phyloP scores from a whole-genome alignment of 1,284 basidiomycete genomes.

The Rhodotorula sp. region DNA sequence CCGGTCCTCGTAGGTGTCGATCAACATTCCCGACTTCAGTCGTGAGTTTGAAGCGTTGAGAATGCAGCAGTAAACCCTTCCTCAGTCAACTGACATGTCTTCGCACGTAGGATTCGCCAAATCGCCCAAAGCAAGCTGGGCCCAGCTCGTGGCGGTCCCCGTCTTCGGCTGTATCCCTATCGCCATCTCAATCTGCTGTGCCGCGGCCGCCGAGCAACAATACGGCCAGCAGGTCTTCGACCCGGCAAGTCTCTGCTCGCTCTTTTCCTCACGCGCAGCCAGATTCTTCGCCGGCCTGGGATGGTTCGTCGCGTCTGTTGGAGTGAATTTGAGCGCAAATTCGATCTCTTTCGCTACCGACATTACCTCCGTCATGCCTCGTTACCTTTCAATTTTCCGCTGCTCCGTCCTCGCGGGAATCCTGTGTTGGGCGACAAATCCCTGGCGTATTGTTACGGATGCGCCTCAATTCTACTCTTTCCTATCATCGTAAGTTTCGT shows the following conservation, averaged over 20 bases:
- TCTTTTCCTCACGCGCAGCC: slow-evolving; percentile 57
- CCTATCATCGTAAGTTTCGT: background rate
- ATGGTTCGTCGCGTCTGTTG: slow-evolving; percentile 44
- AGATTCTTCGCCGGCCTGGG: slow-evolving; percentile 71
- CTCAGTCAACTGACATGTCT: too few species aligned
- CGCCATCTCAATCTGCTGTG: slow-evolving; percentile 61
- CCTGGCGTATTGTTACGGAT: slow-evolving; percentile 60
- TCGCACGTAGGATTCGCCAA: slow-evolving; percentile 49
- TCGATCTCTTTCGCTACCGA: slow-evolving; percentile 73
- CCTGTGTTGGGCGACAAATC: slow-evolving; percentile 64
- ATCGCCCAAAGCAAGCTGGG: slow-evolving; percentile 50
- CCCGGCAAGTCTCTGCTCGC: slow-evolving; percentile 62
- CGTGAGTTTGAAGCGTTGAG: too few species aligned
- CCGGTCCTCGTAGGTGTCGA: slow-evolving; percentile 45
- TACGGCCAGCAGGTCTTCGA: slow-evolving; percentile 54
- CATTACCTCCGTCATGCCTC: slow-evolving; percentile 10
- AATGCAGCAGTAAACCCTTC: too few species aligned
- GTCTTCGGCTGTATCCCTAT: slow-evolving; percentile 63
- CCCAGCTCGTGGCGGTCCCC: slow-evolving; percentile 62
- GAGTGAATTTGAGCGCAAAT: slow-evolving; percentile 47
- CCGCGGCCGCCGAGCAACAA: slow-evolving; percentile 50
- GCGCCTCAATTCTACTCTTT: slow-evolving; percentile 18
- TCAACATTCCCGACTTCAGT: slow-evolving; percentile 67
- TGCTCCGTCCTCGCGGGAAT: slow-evolving; percentile 71
- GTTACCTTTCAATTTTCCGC: slow-evolving; percentile 25